phyloP scores from a whole-genome alignment of 1,139 yeast genomes.

The Debaryomyces coudertii region DNA sequence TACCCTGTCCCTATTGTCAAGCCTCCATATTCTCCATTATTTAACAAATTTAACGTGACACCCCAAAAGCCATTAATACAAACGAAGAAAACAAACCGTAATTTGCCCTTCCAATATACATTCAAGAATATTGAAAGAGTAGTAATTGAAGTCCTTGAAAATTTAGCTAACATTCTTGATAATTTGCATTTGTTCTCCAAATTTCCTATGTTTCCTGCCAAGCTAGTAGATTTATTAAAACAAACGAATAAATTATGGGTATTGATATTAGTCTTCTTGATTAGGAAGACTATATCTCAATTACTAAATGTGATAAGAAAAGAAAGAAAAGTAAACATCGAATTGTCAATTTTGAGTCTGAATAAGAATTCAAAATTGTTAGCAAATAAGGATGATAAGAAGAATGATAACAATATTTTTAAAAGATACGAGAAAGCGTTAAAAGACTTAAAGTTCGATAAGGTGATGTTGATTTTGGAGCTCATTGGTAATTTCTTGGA shows the following conservation, averaged over 20 bases:
- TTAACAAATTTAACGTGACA: conserved; percentile 25
- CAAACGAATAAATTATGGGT: conserved; percentile 53
- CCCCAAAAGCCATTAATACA: conserved; percentile 12
- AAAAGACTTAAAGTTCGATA: conserved; percentile 49
- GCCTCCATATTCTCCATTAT: conserved; percentile 27
- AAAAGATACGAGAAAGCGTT: conserved; percentile 45
- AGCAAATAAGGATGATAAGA: conserved; percentile 23
- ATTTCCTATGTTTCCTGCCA: conserved; percentile 48
- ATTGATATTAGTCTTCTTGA: conserved; percentile 44
- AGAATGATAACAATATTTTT: conserved; percentile 24
- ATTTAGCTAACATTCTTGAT: conserved; percentile 45
- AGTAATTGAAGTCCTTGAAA: conserved; percentile 38
- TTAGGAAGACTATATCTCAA: conserved; percentile 48
- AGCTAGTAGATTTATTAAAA: conserved; percentile 34
- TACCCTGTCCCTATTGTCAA: conserved; percentile 20
- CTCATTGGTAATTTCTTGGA: conserved; percentile 49
- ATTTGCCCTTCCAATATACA: conserved; percentile 19
- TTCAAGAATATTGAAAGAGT: conserved; percentile 36
- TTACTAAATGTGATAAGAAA: conserved; percentile 44
- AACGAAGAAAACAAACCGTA: conserved; percentile 9
- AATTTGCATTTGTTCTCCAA: conserved; percentile 48
- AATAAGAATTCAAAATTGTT: conserved; percentile 28
- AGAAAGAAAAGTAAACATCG: conserved; percentile 43
- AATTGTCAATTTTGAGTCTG: conserved; percentile 36
- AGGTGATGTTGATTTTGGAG: conserved; percentile 47